phyloP scores from a whole-genome alignment of 805 yeast genomes.

The Nakazawaea wyomingensis region DNA sequence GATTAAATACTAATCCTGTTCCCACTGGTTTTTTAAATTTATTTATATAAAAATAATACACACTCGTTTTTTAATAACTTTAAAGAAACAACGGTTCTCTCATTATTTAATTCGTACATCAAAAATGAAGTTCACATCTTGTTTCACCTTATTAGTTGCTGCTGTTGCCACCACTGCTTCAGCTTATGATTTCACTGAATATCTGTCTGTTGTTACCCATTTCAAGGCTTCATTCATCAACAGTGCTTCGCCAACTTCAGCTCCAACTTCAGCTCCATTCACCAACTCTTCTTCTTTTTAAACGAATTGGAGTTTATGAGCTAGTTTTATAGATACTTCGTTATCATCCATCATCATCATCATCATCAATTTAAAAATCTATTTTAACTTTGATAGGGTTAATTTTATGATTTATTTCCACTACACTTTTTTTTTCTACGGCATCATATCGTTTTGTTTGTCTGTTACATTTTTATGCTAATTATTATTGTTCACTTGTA shows the following conservation, averaged over 20 bases:
- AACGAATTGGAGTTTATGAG: background rate
- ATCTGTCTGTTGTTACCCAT: conserved; percentile 6
- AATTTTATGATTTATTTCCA: too few species aligned
- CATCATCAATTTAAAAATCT: too few species aligned
- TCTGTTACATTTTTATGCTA: too few species aligned
- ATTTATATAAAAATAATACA: background rate
- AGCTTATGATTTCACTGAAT: conserved; percentile 10
- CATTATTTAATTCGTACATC: too few species aligned
- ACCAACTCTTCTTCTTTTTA: conserved; percentile 10
- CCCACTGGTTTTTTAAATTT: background rate
- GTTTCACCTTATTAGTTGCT: conserved; percentile 9
- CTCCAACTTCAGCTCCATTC: conserved; percentile 11
- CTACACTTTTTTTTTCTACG: too few species aligned
- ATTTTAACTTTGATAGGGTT: too few species aligned
- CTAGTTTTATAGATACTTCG: background rate
- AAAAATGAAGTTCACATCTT: conserved; percentile 12
- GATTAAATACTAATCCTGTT: background rate
- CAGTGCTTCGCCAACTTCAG: conserved; percentile 12
- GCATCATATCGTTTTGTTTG: too few species aligned
- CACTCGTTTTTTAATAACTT: too few species aligned
- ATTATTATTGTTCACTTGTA: too few species aligned
- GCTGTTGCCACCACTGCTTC: conserved; percentile 5
- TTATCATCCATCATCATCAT: too few species aligned
- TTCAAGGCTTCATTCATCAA: conserved; percentile 10
- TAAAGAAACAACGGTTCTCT: too few species aligned